Base-by-base conservation (phyloP, 805 yeast genomes). In the Yarrowia bubula region DNA sequence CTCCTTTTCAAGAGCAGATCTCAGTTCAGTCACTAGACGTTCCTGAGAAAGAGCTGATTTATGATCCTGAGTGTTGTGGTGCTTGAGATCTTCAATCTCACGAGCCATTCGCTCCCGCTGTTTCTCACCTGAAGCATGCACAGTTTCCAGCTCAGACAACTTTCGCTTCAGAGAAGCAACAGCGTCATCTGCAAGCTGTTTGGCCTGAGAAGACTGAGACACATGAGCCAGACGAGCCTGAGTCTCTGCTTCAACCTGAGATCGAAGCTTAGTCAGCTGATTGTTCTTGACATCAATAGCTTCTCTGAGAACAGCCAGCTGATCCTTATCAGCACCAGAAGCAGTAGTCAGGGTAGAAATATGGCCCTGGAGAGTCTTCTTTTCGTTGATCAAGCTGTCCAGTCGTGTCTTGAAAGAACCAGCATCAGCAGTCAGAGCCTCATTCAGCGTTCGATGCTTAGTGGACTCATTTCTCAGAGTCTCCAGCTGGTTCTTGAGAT, bases 101-200 rank as follows among this genome's bases (percentile, higher is more conserved):
- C 72, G 55, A 1, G 65, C 58, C 66, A 72, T 41, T 33, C 67
- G 69, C 28, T 66, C 66, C 33, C 65, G 68, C 37, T 68, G 69
- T 44, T 65, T 57, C 55, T 67, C 55, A 8, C 66, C 46, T 0
- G 69, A 57, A 15, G 65, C 63, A 22, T 68, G 65, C 60, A 67
- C 41, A 1, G 51, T 63, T 17, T 64, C 63, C 14, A 70, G 65
- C 15, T 65, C 67, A 9, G 75, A 69, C 28, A 73, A 65, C 48
- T 71, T 69, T 7, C 60, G 50, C 42, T 65, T 53, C 4, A 71
- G 66, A 38, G 68, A 65, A 37, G 68, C 66, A 32, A 70, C 69
- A 35, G 78, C 81, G 35, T 74, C 75, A 44, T 79, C 81, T 68
- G 78, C 76, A 53, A 75, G 73, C 66, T 77, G 81, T 67, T 78